Evolutionary conservation across 495 filamentous ascomycete genomes (phyloP).

Genomic region (Daldinia concentrica): DNA sequence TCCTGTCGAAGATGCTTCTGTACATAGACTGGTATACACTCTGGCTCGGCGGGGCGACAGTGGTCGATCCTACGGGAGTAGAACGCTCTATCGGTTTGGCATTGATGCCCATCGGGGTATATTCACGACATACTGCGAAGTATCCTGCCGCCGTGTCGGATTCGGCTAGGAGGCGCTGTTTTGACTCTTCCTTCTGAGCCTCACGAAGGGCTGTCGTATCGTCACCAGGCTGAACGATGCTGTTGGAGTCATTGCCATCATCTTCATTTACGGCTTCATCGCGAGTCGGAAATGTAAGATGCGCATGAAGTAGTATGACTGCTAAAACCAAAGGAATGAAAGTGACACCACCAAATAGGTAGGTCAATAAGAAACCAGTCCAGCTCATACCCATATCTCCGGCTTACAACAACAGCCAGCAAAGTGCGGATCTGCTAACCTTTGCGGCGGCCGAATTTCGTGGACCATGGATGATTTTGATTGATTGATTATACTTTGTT

Average conservation of each 20-base stretch:
- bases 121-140: conserved; percentile 94
- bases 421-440: conserved; percentile 42
- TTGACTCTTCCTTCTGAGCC: conserved; percentile 56
- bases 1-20: conserved; percentile 91
- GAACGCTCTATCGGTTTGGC: conserved; percentile 90
- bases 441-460: conserved; percentile 34
- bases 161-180: conserved; percentile 60
- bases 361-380: conserved; percentile 74
- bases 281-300: conserved; percentile 70
- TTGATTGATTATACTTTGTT: not conserved
- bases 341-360: conserved; percentile 89
- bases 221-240: conserved; percentile 60
- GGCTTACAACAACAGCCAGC: conserved; percentile 33
- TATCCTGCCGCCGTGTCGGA: conserved; percentile 91
- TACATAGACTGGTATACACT: conserved; percentile 99
- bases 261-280: conserved; percentile 44
- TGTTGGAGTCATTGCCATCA: conserved; percentile 44
- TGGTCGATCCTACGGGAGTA: conserved; percentile 77
- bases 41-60: conserved; percentile 75
- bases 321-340: conserved; percentile 80
- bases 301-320: conserved; percentile 71
- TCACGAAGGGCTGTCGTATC: conserved; percentile 57
- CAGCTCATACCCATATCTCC: conserved; percentile 69
- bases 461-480: conserved; percentile 42
- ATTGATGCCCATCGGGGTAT: conserved; percentile 87